Conservation (phyloP, 768 basidiomycete genomes). For the Lenzites betulinus region DNA sequence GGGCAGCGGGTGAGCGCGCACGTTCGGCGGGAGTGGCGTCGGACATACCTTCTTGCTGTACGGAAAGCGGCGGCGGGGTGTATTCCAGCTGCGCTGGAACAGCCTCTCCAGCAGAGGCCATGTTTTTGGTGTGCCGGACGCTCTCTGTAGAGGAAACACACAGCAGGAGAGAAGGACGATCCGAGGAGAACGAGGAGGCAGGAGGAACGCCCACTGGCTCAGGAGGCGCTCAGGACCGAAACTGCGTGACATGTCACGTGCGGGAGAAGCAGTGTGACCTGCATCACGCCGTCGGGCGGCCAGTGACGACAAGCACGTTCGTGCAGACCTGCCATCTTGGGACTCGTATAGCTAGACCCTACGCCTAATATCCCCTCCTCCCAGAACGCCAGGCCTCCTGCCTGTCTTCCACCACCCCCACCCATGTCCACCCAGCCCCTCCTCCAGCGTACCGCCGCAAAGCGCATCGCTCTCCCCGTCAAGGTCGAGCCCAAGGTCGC, state of each 20-base stretch:
- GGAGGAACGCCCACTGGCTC: too few relatives aligned
- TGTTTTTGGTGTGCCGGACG: background rate
- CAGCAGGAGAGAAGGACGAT: background rate
- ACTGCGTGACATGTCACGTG: too few relatives aligned
- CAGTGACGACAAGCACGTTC: slow-evolving; percentile 34
- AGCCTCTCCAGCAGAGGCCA: background rate
- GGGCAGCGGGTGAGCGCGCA: background rate
- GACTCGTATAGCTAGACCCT: slow-evolving; percentile 24
- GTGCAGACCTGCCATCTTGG: slow-evolving; percentile 32
- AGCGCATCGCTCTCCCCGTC: slow-evolving; percentile 96
- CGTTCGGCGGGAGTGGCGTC: slow-evolving; percentile 6
- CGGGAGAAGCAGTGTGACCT: background rate
- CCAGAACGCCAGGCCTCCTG: background rate
- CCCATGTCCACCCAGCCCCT: slow-evolving; percentile 97
- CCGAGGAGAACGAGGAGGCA: background rate
- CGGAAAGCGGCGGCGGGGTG: slow-evolving; percentile 23
- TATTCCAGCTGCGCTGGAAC: slow-evolving; percentile 6
- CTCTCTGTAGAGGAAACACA: background rate
- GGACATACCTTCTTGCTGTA: slow-evolving; percentile 33
- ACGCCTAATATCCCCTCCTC: slow-evolving; percentile 17
- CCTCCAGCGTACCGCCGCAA: slow-evolving; percentile 88
- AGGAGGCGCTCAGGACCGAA: too few relatives aligned
- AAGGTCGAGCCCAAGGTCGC: slow-evolving; percentile 94
- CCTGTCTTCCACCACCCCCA: slow-evolving; percentile 26
- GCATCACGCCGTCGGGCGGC: background rate